phyloP scores from a whole-genome alignment of 768 basidiomycete genomes.

The Hebeloma cylindrosporum region DNA sequence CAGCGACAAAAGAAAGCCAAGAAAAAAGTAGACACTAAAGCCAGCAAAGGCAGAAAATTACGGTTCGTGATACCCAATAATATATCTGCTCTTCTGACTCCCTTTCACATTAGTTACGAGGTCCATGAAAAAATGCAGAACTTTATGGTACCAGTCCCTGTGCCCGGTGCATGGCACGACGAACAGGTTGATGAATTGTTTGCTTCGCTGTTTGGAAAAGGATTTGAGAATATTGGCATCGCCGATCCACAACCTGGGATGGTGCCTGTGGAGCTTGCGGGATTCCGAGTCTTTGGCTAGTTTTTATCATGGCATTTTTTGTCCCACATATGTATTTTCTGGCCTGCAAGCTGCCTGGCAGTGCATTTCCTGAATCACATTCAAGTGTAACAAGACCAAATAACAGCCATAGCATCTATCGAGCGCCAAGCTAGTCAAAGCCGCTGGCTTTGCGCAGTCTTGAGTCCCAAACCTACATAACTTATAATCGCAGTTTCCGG shows the following conservation, averaged over 20 bases:
- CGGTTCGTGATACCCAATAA: constrained; percentile 47
- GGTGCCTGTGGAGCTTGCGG: constrained; percentile 34
- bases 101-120: constrained; percentile 61
- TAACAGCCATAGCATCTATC: constrained; percentile 22
- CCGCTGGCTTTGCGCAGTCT: background rate
- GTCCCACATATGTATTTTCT: background rate
- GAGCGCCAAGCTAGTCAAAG: constrained; percentile 1
- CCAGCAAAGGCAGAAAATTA: constrained; percentile 92
- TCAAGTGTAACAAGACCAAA: constrained; percentile 41
- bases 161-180: constrained; percentile 81
- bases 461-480: background rate
- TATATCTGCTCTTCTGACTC: constrained; percentile 1
- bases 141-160: constrained; percentile 90
- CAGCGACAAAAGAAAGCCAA: constrained; percentile 73
- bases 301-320: background rate
- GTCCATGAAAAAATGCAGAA: constrained; percentile 96
- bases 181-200: constrained; percentile 97
- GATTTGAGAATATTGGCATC: constrained; percentile 44
- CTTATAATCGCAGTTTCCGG: too few species aligned
- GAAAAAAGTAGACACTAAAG: constrained; percentile 93
- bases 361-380: constrained; percentile 8
- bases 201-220: constrained; percentile 79
- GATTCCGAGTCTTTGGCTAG: constrained; percentile 65
- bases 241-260: constrained; percentile 27
- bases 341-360: constrained; percentile 6